phyloP scores from a whole-genome alignment of 129 eudicot genomes.

The Ambrosia artemisiifolia region DNA sequence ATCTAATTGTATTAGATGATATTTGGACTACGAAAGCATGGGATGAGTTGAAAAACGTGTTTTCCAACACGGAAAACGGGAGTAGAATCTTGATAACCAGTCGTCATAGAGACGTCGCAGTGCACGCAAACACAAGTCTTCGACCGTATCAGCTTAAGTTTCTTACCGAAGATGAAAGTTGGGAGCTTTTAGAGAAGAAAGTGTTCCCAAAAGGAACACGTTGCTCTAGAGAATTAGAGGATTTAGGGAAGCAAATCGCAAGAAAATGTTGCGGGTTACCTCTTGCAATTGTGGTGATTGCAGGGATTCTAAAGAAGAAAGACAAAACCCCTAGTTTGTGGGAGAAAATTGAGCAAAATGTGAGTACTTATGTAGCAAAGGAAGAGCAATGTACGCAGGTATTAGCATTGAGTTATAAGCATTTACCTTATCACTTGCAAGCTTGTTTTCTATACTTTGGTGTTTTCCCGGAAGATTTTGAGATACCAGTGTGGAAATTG shows the following conservation, averaged over 20 bases:
- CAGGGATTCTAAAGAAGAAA: constrained; percentile 37
- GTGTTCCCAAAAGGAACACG: constrained; percentile 34
- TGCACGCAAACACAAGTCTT: constrained; percentile 17
- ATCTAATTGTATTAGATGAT: constrained; percentile 49
- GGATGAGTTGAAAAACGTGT: constrained; percentile 27
- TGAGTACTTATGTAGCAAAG: constrained; percentile 32
- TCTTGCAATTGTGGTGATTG: constrained; percentile 43
- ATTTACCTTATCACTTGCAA: not conserved
- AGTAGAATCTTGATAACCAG: constrained; percentile 40
- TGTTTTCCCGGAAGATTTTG: no score
- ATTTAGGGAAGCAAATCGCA: constrained; percentile 32
- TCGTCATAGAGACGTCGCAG: constrained; percentile 27
- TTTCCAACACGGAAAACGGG: constrained; percentile 30
- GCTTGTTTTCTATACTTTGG: no score
- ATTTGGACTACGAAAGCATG: constrained; percentile 33
- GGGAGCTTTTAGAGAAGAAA: constrained; percentile 40
- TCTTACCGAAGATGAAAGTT: constrained; percentile 30
- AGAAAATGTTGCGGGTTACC: constrained; percentile 46
- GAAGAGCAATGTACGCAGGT: constrained; percentile 41
- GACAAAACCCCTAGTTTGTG: constrained; percentile 36
- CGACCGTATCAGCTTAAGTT: constrained; percentile 30
- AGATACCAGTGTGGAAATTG: constrained; percentile 41
- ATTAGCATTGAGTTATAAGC: constrained; percentile 45
- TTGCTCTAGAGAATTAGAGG: constrained; percentile 31
- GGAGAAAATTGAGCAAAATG: constrained; percentile 37